A percentile compares a stretch with the other conserved stretches of the same genome.
These are phyloP conservation scores for Teunomyces pallodes DNA, from an alignment of 805 yeast genomes.

Conservation along the genomic window DNA sequence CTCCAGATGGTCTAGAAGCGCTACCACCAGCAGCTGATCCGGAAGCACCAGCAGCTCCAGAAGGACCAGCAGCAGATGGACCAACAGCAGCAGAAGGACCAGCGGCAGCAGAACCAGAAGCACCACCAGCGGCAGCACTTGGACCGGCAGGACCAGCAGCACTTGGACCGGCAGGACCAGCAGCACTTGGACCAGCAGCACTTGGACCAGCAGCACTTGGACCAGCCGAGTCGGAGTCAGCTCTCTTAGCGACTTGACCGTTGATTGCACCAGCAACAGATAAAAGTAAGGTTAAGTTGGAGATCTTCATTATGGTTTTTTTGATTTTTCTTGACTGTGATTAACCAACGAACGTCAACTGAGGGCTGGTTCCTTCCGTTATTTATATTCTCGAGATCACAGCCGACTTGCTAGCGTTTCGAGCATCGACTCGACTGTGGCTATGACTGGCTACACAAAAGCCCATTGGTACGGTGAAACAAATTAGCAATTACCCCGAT, in stretches of 20 bases:
- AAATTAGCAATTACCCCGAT: not conserved
- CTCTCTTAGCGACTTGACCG: constrained; percentile 6
- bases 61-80: constrained; percentile 3
- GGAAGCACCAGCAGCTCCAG: constrained; percentile 2
- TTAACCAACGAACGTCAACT: too few species aligned
- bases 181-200: constrained; percentile 5
- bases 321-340: too few species aligned
- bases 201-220: constrained; percentile 7
- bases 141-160: constrained; percentile 6
- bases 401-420: not conserved
- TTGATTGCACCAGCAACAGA: constrained; percentile 12
- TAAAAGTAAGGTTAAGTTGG: constrained; percentile 10
- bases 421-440: not conserved
- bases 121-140: constrained; percentile 4
- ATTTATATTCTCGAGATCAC: not conserved
- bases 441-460: not conserved
- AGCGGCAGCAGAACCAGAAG: constrained; percentile 5
- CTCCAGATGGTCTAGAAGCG: not conserved
- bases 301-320: constrained; percentile 9
- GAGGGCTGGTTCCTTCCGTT: not conserved
- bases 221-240: constrained; percentile 1
- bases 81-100: constrained; percentile 6
- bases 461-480: not conserved
- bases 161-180: constrained; percentile 5
- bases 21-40: constrained; percentile 3